Conservation (phyloP, 2,329 filamentous ascomycete species). For the Drechslerella coelobrocha region DNA sequence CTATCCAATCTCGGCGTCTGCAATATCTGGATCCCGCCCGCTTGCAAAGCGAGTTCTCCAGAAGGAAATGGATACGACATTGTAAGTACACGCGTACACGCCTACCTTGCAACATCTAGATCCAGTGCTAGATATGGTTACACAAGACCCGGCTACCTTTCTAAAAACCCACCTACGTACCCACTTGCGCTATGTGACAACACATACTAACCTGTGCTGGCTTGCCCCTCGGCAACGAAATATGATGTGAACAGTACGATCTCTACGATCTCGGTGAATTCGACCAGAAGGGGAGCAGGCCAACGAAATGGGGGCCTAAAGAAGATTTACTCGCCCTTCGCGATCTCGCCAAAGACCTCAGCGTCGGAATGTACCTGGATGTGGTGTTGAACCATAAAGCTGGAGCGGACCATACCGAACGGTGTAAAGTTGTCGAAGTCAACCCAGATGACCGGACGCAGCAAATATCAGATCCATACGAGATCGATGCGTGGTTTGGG, state of each 20-base stretch:
- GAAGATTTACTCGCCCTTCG: slow-evolving; percentile 67
- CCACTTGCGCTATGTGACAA: too few relatives aligned
- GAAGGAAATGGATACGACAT: slow-evolving; percentile 72
- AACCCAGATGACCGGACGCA: slow-evolving; percentile 67
- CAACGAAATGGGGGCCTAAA: slow-evolving; percentile 74
- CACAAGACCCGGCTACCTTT: not conserved
- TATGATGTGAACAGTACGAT: slow-evolving; percentile 63
- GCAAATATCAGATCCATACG: slow-evolving; percentile 64
- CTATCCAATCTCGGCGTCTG: slow-evolving; percentile 69
- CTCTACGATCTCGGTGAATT: slow-evolving; percentile 75
- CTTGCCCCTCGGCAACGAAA: slow-evolving; percentile 58
- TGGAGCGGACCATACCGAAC: slow-evolving; percentile 70
- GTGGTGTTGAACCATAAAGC: slow-evolving; percentile 76
- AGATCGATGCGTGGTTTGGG: slow-evolving; percentile 73
- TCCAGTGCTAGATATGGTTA: not conserved
- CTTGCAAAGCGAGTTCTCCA: slow-evolving; percentile 70
- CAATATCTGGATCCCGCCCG: slow-evolving; percentile 73
- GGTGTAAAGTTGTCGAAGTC: slow-evolving; percentile 69
- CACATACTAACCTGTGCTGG: too few relatives aligned
- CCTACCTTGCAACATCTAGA: not conserved
- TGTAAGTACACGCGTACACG: slow-evolving; percentile 52
- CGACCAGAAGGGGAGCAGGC: slow-evolving; percentile 69
- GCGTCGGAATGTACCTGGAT: slow-evolving; percentile 71
- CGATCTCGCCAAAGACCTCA: slow-evolving; percentile 62
- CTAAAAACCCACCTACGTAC: too few relatives aligned